Evolutionary conservation across 2,329 filamentous ascomycete genomes (phyloP).

Genomic region (Hyphodiscus sp.): DNA sequence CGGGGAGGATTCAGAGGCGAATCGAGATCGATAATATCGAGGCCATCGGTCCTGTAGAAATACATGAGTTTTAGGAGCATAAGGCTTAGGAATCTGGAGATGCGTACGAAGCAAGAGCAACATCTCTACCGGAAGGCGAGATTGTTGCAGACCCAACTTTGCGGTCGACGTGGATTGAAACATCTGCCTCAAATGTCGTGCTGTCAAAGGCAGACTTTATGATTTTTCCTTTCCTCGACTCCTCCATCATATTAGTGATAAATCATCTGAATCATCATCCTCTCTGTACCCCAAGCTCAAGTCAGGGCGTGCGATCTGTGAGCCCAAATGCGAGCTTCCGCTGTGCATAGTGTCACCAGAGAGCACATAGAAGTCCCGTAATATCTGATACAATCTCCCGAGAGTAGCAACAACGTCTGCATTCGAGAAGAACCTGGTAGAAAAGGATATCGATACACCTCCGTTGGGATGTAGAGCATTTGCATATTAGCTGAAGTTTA

Average conservation of each 20-base stretch:
- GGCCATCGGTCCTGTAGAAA: constrained; percentile 56
- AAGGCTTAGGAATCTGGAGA: not conserved
- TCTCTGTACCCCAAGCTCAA: constrained; percentile 6
- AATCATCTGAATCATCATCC: constrained; percentile 11
- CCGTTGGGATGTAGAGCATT: not conserved
- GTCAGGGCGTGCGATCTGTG: not conserved
- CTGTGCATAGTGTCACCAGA: constrained; percentile 15
- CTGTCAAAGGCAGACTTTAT: constrained; percentile 73
- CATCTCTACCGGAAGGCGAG: constrained; percentile 82
- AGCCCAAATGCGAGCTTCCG: constrained; percentile 10
- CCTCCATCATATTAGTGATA: constrained; percentile 24
- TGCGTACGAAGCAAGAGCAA: constrained; percentile 71
- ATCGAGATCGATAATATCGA: constrained; percentile 89
- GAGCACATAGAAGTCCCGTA: not conserved
- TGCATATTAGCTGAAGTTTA: not conserved
- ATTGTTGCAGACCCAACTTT: constrained; percentile 83
- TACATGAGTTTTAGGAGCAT: constrained; percentile 4
- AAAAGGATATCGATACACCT: not conserved
- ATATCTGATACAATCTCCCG: not conserved
- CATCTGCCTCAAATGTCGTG: constrained; percentile 79
- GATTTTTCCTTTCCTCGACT: constrained; percentile 47
- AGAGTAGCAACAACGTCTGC: not conserved
- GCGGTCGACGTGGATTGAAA: constrained; percentile 71
- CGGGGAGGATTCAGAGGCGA: constrained; percentile 82
- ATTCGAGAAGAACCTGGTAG: not conserved